Evolutionary conservation across 2,329 filamentous ascomycete genomes (phyloP).

Genomic region (Colletotrichum tropicale): DNA sequence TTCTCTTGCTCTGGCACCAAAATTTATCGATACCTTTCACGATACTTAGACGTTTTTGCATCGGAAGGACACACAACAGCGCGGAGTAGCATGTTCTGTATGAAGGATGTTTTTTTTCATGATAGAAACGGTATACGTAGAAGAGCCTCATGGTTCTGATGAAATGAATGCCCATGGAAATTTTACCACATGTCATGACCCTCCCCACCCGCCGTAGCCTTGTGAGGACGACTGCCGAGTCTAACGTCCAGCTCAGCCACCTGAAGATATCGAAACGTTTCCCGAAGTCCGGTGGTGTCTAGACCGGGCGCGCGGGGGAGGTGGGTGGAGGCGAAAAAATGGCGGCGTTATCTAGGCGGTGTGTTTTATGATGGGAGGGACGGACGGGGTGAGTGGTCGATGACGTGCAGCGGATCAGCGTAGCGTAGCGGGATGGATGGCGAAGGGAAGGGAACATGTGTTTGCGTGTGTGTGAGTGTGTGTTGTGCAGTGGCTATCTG

Average conservation of each 20-base stretch:
- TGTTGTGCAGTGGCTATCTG: neutral
- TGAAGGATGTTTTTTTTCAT: neutral
- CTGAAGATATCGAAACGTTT: neutral
- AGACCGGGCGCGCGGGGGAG: neutral
- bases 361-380: neutral
- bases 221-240: neutral
- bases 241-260: neutral
- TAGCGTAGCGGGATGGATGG: neutral
- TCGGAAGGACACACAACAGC: neutral
- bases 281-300: neutral
- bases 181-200: neutral
- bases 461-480: neutral
- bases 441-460: neutral
- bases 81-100: neutral
- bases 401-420: slow-evolving; percentile 14
- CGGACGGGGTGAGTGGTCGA: neutral
- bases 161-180: neutral
- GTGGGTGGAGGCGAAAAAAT: neutral
- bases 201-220: neutral
- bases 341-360: neutral
- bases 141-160: slow-evolving; percentile 16
- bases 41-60: neutral
- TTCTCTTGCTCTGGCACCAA: neutral
- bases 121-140: neutral
- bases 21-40: neutral